Evolutionary conservation across 176 grass and related monocot genomes (phyloP).

Genomic region (Raddia guianensis): DNA sequence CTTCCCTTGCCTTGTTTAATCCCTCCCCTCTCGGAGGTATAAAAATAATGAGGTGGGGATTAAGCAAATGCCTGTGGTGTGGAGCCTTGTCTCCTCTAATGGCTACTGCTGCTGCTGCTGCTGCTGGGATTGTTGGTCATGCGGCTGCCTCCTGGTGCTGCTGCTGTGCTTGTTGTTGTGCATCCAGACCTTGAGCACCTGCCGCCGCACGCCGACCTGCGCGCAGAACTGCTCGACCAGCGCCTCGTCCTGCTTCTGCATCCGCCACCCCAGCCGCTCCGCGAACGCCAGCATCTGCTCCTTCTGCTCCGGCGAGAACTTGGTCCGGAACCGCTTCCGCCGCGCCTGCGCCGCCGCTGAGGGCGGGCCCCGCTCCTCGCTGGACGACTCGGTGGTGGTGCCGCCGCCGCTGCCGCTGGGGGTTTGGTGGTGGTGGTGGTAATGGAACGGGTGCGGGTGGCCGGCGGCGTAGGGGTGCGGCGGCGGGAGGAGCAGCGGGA

Average conservation of each 20-base stretch:
- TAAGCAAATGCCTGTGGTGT: conserved; percentile 28
- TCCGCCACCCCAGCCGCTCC: conserved; percentile 69
- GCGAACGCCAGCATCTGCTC: conserved; percentile 77
- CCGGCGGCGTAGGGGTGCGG: conserved; percentile 10
- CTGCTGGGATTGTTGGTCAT: conserved; percentile 29
- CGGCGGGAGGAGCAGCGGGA: conserved; percentile 41
- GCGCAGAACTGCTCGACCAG: conserved; percentile 60
- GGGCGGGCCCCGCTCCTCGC: conserved; percentile 53
- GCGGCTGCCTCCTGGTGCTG: conserved; percentile 40
- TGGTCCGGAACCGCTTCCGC: conserved; percentile 72
- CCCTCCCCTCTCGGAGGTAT: conserved; percentile 7
- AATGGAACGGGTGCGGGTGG: conserved; percentile 37
- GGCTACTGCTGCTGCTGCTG: conserved; percentile 45
- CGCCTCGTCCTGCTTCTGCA: conserved; percentile 66
- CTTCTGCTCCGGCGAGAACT: conserved; percentile 75
- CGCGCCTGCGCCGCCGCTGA: neutral
- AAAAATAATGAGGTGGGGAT: conserved; percentile 48
- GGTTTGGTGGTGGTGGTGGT: conserved; percentile 46
- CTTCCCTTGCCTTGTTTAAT: conserved; percentile 25
- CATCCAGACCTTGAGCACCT: conserved; percentile 96
- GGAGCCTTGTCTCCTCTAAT: conserved; percentile 38
- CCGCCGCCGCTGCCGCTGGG: conserved; percentile 64
- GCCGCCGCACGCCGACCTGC: conserved; percentile 52
- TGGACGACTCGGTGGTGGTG: conserved; percentile 67
- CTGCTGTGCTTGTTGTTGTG: conserved; percentile 91